Conservation (phyloP, 2,329 filamentous ascomycete species). For the Microdochium paspali region DNA sequence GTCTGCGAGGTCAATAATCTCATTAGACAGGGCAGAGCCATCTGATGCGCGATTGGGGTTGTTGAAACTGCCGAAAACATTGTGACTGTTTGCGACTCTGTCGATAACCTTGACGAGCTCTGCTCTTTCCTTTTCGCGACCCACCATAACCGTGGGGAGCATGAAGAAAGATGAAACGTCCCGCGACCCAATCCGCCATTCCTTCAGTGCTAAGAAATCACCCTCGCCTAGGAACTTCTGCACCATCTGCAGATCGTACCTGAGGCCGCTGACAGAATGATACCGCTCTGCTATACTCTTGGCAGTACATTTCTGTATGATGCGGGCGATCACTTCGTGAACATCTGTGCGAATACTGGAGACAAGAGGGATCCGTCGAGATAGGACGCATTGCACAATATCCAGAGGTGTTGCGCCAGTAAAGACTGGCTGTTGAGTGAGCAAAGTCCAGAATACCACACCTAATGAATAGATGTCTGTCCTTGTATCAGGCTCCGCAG, state of each 20-base stretch:
- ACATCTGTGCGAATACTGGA: slow-evolving; percentile 73
- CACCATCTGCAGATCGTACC: slow-evolving; percentile 68
- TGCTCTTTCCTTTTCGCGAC: slow-evolving; percentile 62
- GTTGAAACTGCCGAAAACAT: slow-evolving; percentile 29
- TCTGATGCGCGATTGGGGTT: slow-evolving; percentile 39
- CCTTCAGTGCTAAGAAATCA: slow-evolving; percentile 58
- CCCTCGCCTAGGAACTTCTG: slow-evolving; percentile 68
- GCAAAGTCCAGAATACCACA: slow-evolving; percentile 77
- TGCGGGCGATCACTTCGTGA: slow-evolving; percentile 69
- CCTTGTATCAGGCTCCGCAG: slow-evolving; percentile 80
- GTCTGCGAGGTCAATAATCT: slow-evolving; percentile 37
- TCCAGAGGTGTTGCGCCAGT: slow-evolving; percentile 74
- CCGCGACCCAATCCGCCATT: slow-evolving; percentile 69
- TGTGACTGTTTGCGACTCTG: slow-evolving; percentile 59
- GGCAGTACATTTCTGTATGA: slow-evolving; percentile 87
- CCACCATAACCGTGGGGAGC: slow-evolving; percentile 72
- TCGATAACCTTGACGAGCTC: slow-evolving; percentile 68
- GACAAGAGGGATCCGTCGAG: slow-evolving; percentile 66
- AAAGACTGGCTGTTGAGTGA: slow-evolving; percentile 73
- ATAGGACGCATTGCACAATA: slow-evolving; percentile 82
- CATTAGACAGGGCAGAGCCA: slow-evolving; percentile 41
- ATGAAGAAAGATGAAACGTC: slow-evolving; percentile 92
- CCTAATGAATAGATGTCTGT: slow-evolving; percentile 93
- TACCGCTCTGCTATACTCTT: slow-evolving; percentile 84
- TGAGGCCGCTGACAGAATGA: slow-evolving; percentile 78